phyloP scores from a whole-genome alignment of 2,329 filamentous ascomycete species.

The Aspergillus udagawae region DNA sequence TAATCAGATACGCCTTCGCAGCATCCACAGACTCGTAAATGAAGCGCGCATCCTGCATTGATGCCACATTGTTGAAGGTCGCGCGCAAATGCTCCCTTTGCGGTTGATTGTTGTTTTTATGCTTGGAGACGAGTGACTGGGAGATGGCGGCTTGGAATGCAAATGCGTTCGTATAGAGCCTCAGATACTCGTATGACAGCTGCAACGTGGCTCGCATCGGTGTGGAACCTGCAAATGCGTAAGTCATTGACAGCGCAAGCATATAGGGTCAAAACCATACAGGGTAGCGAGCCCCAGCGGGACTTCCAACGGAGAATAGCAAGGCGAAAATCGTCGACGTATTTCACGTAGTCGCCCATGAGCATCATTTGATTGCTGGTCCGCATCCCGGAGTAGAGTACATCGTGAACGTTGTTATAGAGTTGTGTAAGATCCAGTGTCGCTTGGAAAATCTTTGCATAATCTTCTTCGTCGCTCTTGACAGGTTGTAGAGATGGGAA shows the following conservation, averaged over 20 bases:
- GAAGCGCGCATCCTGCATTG: conserved; percentile 60
- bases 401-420: conserved; percentile 70
- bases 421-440: conserved; percentile 68
- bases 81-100: conserved; percentile 40
- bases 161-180: conserved; percentile 71
- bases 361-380: conserved; percentile 67
- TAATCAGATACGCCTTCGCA: conserved; percentile 58
- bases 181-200: conserved; percentile 68
- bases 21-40: conserved; percentile 64
- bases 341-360: conserved; percentile 69
- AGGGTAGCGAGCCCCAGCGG: conserved; percentile 63
- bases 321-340: conserved; percentile 68
- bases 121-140: conserved; percentile 44
- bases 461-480: conserved; percentile 59
- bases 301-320: conserved; percentile 69
- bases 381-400: conserved; percentile 67
- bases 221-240: conserved; percentile 49
- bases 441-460: conserved; percentile 66
- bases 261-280: conserved; percentile 36
- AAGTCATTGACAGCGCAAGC: conserved; percentile 5
- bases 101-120: conserved; percentile 31
- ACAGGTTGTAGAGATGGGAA: conserved; percentile 63
- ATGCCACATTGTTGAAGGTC: conserved; percentile 53
- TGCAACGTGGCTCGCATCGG: conserved; percentile 64
- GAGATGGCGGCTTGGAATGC: conserved; percentile 68